Conservation (phyloP, 441 rosid species). For the Bruguiera hainesii region DNA sequence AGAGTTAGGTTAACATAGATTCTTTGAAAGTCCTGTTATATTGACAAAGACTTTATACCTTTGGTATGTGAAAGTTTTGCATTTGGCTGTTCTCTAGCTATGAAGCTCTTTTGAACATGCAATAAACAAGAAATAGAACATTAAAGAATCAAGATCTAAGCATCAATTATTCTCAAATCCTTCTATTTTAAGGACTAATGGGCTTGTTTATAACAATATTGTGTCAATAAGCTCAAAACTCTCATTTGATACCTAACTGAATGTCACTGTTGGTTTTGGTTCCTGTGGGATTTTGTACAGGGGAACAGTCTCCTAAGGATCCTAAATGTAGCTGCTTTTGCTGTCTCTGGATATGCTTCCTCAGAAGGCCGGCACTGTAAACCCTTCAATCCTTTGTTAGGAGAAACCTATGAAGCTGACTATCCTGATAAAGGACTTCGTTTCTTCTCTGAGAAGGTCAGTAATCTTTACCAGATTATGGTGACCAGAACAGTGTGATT, state of each 20-base stretch:
- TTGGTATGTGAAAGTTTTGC: background rate
- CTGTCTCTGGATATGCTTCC: conserved; percentile 96
- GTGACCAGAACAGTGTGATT: background rate
- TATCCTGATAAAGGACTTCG: conserved; percentile 88
- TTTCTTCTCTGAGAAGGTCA: conserved; percentile 96
- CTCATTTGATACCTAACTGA: background rate
- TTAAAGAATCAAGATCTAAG: background rate
- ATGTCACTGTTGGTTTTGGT: conserved; percentile 1
- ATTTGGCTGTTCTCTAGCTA: background rate
- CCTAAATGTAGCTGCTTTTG: conserved; percentile 91
- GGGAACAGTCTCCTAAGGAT: conserved; percentile 74
- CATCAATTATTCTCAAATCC: background rate
- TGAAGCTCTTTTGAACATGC: background rate
- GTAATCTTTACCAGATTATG: conserved; percentile 11
- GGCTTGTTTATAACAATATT: background rate
- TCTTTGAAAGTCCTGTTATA: too few relatives aligned
- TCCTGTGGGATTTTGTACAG: conserved; percentile 31
- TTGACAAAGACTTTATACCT: background rate
- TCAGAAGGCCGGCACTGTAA: conserved; percentile 94
- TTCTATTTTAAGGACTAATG: background rate
- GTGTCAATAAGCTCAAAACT: background rate
- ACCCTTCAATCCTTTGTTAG: conserved; percentile 96
- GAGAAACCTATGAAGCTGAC: conserved; percentile 98
- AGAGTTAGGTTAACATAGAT: too few relatives aligned
- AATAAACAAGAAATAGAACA: background rate